phyloP scores from a whole-genome alignment of 768 basidiomycete genomes.

The Suillus spraguei region DNA sequence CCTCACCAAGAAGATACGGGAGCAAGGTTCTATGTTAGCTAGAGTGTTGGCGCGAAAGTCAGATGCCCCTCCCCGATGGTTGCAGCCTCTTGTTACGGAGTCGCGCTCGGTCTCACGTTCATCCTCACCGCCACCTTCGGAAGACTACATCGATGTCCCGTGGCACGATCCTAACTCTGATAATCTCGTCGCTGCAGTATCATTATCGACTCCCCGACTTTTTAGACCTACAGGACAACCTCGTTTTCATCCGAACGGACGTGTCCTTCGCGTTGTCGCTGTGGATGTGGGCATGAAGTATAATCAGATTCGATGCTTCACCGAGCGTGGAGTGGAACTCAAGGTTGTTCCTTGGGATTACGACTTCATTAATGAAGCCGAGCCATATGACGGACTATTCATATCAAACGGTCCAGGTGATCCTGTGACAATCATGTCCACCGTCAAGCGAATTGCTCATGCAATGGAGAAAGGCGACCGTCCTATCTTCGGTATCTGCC shows the following conservation, averaged over 20 bases:
- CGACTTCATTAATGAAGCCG: constrained; percentile 77
- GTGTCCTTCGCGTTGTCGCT: constrained; percentile 82
- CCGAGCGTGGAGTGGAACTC: constrained; percentile 87
- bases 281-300: constrained; percentile 99
- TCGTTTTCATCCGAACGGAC: constrained; percentile 74
- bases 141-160: constrained; percentile 80
- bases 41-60: constrained; percentile 71
- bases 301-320: constrained; percentile 98
- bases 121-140: constrained; percentile 72
- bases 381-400: constrained; percentile 93
- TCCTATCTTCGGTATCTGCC: constrained; percentile 98
- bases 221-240: constrained; percentile 62
- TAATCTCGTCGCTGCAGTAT: constrained; percentile 92
- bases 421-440: constrained; percentile 78
- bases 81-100: constrained; percentile 36
- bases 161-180: constrained; percentile 87
- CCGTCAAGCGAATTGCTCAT: constrained; percentile 66
- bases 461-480: constrained; percentile 73
- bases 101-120: constrained; percentile 47
- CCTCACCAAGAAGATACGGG: constrained; percentile 93
- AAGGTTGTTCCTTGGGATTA: constrained; percentile 99
- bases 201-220: constrained; percentile 64
- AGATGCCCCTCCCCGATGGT: constrained; percentile 43
- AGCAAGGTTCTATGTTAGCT: constrained; percentile 92
- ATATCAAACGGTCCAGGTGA: constrained; percentile 98